Percentiles rank a stretch among this genome's conserved stretches.
phyloP scores from a whole-genome alignment of 2,329 filamentous ascomycete species.

The Cladobotryum protrusum region DNA sequence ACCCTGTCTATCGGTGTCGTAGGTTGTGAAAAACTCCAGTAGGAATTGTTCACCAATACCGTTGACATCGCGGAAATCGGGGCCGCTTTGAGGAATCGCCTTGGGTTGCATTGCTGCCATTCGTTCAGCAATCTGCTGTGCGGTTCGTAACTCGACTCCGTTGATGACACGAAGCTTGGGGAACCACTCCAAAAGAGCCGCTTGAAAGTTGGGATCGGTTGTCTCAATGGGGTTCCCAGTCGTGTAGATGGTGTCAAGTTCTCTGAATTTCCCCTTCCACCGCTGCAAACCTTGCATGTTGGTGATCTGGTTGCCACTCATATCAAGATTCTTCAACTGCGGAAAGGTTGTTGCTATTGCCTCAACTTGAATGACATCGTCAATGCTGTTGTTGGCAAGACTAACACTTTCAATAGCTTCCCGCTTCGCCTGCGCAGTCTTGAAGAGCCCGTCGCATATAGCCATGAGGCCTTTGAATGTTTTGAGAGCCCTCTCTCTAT shows the following conservation, averaged over 20 bases:
- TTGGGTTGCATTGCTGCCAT: conserved; percentile 44
- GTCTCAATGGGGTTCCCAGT: conserved; percentile 67
- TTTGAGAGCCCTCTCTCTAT: conserved; percentile 66
- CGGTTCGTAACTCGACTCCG: conserved; percentile 64
- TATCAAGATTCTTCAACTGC: conserved; percentile 79
- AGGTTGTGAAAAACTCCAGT: conserved; percentile 64
- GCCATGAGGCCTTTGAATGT: conserved; percentile 90
- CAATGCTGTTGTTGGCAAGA: conserved; percentile 72
- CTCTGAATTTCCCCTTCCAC: conserved; percentile 74
- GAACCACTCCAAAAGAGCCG: conserved; percentile 73
- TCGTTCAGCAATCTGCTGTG: conserved; percentile 58
- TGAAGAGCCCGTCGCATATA: conserved; percentile 73
- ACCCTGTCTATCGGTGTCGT: conserved; percentile 62
- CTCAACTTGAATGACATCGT: conserved; percentile 65
- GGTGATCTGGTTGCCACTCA: conserved; percentile 75
- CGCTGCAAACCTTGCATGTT: conserved; percentile 60
- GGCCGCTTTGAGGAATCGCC: conserved; percentile 55
- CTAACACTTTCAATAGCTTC: conserved; percentile 77
- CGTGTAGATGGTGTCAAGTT: conserved; percentile 75
- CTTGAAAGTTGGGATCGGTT: conserved; percentile 53
- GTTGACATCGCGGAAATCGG: conserved; percentile 68
- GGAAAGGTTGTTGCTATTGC: conserved; percentile 74
- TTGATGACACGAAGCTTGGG: conserved; percentile 75
- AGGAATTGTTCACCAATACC: conserved; percentile 72
- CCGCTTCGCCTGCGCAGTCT: conserved; percentile 62